Evolutionary conservation across 1,139 yeast genomes (phyloP).

Genomic region (Diutina siamensis): DNA sequence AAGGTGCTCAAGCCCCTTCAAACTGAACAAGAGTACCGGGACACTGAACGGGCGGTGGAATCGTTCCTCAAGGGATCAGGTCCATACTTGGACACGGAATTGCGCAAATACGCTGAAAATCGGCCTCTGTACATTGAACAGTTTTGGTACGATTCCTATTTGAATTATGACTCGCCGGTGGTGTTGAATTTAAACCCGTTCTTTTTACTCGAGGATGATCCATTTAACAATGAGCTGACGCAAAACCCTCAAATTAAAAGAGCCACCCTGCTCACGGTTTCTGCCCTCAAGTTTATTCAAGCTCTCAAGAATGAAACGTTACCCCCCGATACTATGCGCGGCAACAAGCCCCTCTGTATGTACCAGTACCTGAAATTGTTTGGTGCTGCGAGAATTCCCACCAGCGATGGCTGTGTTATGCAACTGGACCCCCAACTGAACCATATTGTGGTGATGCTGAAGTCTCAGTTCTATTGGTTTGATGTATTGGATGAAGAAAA

Average conservation of each 20-base stretch:
- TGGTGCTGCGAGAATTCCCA: slow-evolving; percentile 81
- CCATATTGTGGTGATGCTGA: slow-evolving; percentile 75
- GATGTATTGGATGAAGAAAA: slow-evolving; percentile 70
- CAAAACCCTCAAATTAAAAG: slow-evolving; percentile 61
- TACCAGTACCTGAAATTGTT: slow-evolving; percentile 78
- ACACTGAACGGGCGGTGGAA: slow-evolving; percentile 49
- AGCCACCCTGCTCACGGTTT: slow-evolving; percentile 71
- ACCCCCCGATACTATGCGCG: slow-evolving; percentile 52
- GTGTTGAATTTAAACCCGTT: slow-evolving; percentile 83
- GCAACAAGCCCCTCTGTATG: slow-evolving; percentile 69
- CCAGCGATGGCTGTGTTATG: slow-evolving; percentile 69
- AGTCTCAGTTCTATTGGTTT: slow-evolving; percentile 89
- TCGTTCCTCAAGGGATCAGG: slow-evolving; percentile 49
- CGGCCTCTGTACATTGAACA: slow-evolving; percentile 80
- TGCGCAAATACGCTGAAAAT: slow-evolving; percentile 48
- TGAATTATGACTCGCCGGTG: slow-evolving; percentile 79
- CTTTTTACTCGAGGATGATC: slow-evolving; percentile 81
- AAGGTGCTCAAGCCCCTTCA: slow-evolving; percentile 64
- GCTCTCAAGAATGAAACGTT: slow-evolving; percentile 68
- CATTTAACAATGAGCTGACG: slow-evolving; percentile 56
- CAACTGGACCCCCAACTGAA: slow-evolving; percentile 66
- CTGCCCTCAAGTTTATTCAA: slow-evolving; percentile 66
- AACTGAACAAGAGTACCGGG: slow-evolving; percentile 54
- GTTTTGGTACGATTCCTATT: slow-evolving; percentile 85
- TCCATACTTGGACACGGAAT: slow-evolving; percentile 48